These are phyloP conservation scores for Neocucurbitaria cava DNA, from an alignment of 2,329 filamentous ascomycete genomes.

Conservation along the genomic window DNA sequence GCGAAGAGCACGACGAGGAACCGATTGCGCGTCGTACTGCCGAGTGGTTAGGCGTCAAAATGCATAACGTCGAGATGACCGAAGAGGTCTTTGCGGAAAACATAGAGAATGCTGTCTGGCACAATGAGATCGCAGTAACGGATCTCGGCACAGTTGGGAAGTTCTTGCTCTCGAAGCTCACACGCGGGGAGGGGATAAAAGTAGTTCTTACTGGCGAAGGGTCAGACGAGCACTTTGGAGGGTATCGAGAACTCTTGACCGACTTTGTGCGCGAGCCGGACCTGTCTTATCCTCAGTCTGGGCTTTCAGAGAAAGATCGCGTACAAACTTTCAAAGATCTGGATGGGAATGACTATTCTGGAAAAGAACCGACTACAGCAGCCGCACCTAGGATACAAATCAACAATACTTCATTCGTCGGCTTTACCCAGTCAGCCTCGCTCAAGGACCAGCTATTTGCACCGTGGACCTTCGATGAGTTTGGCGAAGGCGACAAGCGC, in stretches of 20 bases:
- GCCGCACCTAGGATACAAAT: conserved; percentile 17
- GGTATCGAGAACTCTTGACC: conserved; percentile 56
- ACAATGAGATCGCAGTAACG: conserved; percentile 54
- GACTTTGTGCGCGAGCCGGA: conserved; percentile 61
- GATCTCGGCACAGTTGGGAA: conserved; percentile 63
- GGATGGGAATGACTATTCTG: conserved; percentile 13
- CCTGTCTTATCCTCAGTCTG: conserved; percentile 14
- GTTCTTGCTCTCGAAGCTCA: conserved; percentile 57
- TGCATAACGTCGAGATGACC: conserved; percentile 46
- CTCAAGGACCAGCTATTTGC: conserved; percentile 13
- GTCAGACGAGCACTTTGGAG: conserved; percentile 62
- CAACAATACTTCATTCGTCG: conserved; percentile 23
- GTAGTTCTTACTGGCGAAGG: conserved; percentile 63
- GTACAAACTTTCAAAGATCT: conserved; percentile 11
- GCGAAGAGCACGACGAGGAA: conserved; percentile 50
- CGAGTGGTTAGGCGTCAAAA: conserved; percentile 56
- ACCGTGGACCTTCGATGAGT: conserved; percentile 16
- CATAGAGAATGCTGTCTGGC: conserved; percentile 56
- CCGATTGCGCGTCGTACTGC: conserved; percentile 57
- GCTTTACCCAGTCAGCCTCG: conserved; percentile 18
- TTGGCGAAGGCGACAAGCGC: conserved; percentile 19
- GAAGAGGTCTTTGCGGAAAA: conserved; percentile 53
- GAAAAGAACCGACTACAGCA: conserved; percentile 20
- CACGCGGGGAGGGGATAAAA: conserved; percentile 57
- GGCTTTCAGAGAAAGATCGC: conserved; percentile 19